Conservation (phyloP, 768 basidiomycete genomes). For the Macrocybe gigantea region DNA sequence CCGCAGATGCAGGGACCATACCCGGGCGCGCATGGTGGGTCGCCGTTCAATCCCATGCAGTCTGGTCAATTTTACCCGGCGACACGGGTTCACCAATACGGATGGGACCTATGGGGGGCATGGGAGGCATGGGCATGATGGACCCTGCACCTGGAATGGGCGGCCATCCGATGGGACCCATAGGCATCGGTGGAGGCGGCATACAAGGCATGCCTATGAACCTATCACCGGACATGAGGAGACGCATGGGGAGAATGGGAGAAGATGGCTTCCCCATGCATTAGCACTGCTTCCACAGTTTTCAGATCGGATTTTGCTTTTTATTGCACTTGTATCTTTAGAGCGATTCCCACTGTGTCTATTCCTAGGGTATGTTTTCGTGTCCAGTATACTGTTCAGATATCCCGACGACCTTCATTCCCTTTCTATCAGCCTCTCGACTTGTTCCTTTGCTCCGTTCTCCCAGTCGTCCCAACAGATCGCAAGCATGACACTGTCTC, state of each 20-base stretch:
- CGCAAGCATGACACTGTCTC: conserved; percentile 31
- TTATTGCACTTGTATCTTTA: too few species aligned
- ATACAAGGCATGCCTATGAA: conserved; percentile 19
- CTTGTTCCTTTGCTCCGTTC: conserved; percentile 26
- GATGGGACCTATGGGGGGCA: conserved; percentile 23
- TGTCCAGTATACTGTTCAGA: too few species aligned
- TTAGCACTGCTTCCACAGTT: conserved; percentile 6
- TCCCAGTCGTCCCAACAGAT: conserved; percentile 55
- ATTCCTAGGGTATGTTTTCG: too few species aligned
- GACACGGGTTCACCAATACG: conserved; percentile 27
- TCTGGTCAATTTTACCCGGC: conserved; percentile 25
- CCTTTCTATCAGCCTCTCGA: conserved; percentile 26
- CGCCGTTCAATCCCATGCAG: conserved; percentile 24
- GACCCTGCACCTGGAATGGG: conserved; percentile 11
- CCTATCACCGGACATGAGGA: conserved; percentile 16
- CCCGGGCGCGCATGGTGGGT: conserved; percentile 21
- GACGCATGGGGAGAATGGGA: conserved; percentile 24
- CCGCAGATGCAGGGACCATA: conserved; percentile 21
- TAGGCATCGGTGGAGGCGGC: conserved; percentile 7
- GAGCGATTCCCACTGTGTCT: too few species aligned
- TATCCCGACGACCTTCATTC: neutral
- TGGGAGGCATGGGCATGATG: conserved; percentile 21
- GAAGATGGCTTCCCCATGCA: conserved; percentile 25
- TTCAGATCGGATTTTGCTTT: neutral
- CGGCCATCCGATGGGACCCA: conserved; percentile 2